Evolutionary conservation across 306 rosid species (phyloP), one percentile per base, ranked within the genome.

Genomic region (Vigna angularis): DNA sequence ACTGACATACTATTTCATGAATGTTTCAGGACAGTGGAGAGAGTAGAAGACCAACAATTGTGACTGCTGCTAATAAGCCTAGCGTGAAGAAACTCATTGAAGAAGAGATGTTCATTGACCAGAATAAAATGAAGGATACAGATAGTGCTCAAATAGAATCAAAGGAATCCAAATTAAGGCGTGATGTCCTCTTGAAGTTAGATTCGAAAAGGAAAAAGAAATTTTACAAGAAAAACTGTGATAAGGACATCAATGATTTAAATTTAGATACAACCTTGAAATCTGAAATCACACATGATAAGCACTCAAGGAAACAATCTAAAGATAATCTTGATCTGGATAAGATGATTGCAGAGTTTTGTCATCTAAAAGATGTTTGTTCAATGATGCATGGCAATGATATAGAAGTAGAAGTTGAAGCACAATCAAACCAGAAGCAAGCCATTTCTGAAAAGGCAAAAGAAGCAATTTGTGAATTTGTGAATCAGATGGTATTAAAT

Each of bases 21-120:
- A 67, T 77, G 57, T 77, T 87, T 84, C 96, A 94, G 98, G 94
- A 86, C n/a, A 63, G 17, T 47, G 78, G 76, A 63, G 91, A 76
- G 80, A 75, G 74, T 73, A 78, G 65, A 20, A 75, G 81, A 68
- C 69, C 64, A 72, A 79, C 71, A 18, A 70, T 74, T 81, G 71
- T 63, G 57, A n/a, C 73, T 48, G 71, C 70, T 82, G 77, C 79
- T 49, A 82, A 81, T 77, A 93, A 91, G 89, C 96, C 93, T 32
- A 93, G 98, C 55, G 98, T 93, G 87, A 96, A 91, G 91, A 93
- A 93, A 86, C 97, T 96, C 76, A 96, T 96, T 17, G 98, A 93
- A 83, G 94, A 91, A 82, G 97, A 96, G 87, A 90, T 96, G 97
- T 85, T 86, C 84, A 79, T 51, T 9, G 93, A 93, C 73, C 89